These are phyloP conservation scores for Larix kaempferi DNA, from an alignment of 75 land plant genomes.

Conservation along the genomic window DNA sequence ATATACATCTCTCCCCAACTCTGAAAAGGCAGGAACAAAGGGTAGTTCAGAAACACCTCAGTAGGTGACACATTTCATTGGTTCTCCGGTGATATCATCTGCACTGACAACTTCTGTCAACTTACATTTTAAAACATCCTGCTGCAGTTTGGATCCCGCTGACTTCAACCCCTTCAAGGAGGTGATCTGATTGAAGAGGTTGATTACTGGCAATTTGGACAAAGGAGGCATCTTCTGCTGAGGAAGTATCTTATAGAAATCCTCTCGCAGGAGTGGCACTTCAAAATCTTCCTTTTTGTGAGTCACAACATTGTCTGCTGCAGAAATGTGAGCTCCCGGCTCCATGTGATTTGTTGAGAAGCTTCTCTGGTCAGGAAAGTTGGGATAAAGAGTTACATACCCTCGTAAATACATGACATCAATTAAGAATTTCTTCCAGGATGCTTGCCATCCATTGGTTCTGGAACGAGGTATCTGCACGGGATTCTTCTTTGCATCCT, in stretches of 20 bases:
- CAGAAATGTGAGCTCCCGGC: constrained; percentile 44
- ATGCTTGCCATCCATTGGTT: constrained; percentile 47
- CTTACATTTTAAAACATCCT: constrained; percentile 37
- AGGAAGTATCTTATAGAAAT: constrained; percentile 34
- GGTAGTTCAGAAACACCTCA: constrained; percentile 6
- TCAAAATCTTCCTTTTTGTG: constrained; percentile 43
- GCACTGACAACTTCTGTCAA: constrained; percentile 21
- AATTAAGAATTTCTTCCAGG: constrained; percentile 49
- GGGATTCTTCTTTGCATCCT: constrained; percentile 35
- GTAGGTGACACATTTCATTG: constrained; percentile 16
- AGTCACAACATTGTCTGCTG: constrained; percentile 32
- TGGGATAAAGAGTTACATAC: constrained; percentile 49
- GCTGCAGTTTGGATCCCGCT: constrained; percentile 43
- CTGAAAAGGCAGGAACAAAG: neutral
- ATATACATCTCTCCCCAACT: neutral
- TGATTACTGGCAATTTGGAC: constrained; percentile 39
- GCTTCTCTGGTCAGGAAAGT: constrained; percentile 50
- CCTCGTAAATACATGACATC: constrained; percentile 54
- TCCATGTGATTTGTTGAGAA: constrained; percentile 62
- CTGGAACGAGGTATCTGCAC: constrained; percentile 49
- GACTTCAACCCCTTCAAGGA: constrained; percentile 33
- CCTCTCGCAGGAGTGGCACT: constrained; percentile 41
- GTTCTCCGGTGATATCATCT: constrained; percentile 39
- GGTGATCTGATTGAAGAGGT: constrained; percentile 45
- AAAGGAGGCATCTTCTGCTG: constrained; percentile 32